Conservation (phyloP, 345 rosid genomes). For the Erysimum cheiranthoides region DNA sequence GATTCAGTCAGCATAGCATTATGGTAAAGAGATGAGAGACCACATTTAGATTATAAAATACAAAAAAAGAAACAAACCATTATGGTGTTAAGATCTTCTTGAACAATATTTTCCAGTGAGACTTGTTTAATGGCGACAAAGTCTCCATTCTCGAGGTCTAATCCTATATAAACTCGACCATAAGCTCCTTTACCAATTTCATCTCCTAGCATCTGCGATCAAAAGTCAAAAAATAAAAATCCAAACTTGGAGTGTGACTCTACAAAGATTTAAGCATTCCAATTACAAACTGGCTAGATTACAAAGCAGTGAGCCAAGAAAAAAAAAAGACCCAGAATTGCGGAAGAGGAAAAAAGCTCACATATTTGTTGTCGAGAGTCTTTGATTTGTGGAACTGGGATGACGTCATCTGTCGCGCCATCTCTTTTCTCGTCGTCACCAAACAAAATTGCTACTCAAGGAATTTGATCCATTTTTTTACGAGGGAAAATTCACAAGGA, state of each 20-base stretch:
- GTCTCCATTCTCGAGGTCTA: constrained; percentile 97
- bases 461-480: neutral
- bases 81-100: constrained; percentile 95
- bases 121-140: constrained; percentile 98
- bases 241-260: neutral
- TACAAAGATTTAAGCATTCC: neutral
- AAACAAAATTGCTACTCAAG: constrained; percentile 31
- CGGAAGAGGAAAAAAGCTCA: constrained; percentile 32
- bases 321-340: constrained; percentile 14
- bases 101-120: constrained; percentile 96
- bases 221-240: constrained; percentile 2
- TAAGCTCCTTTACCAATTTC: constrained; percentile 99
- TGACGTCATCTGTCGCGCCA: constrained; percentile 55
- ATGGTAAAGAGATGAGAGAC: constrained; percentile 22
- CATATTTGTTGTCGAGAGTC: constrained; percentile 93
- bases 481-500: constrained; percentile 31
- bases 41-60: neutral
- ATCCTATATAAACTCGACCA: constrained; percentile 95
- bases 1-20: constrained; percentile 48
- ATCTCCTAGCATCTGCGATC: constrained; percentile 90
- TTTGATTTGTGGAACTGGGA: constrained; percentile 79
- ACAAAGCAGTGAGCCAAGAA: neutral
- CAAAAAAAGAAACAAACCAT: constrained; percentile 62
- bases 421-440: constrained; percentile 24
- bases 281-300: constrained; percentile 9